Evolutionary conservation across 2,329 filamentous ascomycete genomes (phyloP), one percentile per base, ranked within the genome.

Genomic region (Aspergillus tanneri): DNA sequence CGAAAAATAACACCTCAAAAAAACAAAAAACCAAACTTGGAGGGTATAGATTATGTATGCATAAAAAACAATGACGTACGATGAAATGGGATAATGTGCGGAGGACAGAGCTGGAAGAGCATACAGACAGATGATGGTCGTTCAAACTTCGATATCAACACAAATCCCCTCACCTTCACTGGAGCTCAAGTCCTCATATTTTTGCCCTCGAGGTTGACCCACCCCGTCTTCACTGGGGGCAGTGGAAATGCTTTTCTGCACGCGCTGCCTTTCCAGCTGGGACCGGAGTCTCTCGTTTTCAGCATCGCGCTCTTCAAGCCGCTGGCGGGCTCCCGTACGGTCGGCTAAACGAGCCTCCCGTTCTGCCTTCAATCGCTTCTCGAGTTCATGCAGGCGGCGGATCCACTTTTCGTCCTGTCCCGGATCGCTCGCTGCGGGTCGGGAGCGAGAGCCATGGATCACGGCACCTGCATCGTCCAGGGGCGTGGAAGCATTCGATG

Each of bases 331-430:
- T 19, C 90, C 90, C 39, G 81, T 86, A 3, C 93, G 83, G 71
- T 99, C 93, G 49, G 95, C 76, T 44, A 95, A 76, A 36, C 93
- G 77, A 1, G 85, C 90, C 69, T 97, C 93, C 11, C 93, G 77
- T 72, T 99, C 93, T 37, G 88, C 85, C 68, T 96, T 95, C 14
- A 99, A 77, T 59, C 95, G 83, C 56, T 86, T 81, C 75, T 99
- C 93, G 58, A 97, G 75, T 65, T 97, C 91, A 48, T 89, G 84
- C 25, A 97, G 77, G 5, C 93, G 77, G 54, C 95, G 82, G 55
- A 95, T 84, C 89, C 90, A 96, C 57, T 87, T 83, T 56, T 67
- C 64, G 28, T 88, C 85, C 58, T 92, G 86, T 30, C 76, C 61
- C 8, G 55, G 55, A n/a, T 71, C 65, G 54, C 53, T 60, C 24